Evolutionary conservation across 768 basidiomycete genomes (phyloP), one percentile per base, ranked within the genome.

Genomic region (Exidia glandulosa): DNA sequence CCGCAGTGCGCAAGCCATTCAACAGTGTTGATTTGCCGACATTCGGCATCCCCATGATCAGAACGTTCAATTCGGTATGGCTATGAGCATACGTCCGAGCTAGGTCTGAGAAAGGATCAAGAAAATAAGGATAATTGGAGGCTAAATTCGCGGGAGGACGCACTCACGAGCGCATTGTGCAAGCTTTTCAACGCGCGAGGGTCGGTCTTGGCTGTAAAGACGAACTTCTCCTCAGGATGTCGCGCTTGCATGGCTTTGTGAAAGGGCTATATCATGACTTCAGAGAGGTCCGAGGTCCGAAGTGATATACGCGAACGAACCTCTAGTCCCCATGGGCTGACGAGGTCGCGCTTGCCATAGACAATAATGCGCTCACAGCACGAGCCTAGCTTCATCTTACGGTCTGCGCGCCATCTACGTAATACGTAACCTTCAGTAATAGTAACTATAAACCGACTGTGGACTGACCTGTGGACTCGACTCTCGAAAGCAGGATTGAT

Each of bases 31-130:
- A 97, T 74, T 99, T 98, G 45, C 95, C 95, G 54, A 97, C 93
- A 71, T 98, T 98, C 19, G 96, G 96, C 95, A 99, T 98, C 27
- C 96, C 96, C 61, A 96, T 86, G 27, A 98, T 92, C 2, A 97
- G 79, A 6, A 97, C 87, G 66, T 94, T 93, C 64, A 91, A 74
- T 69, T 88, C 88, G 65, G 84, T 82, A 54, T 83, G 79, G 2
- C 64, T 64, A 63, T 89, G 81, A 57, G 83, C 83, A 68, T 85
- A 80, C 45, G 77, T 76, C 66, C 82, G 83, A 32, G 88, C 87
- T 65, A 90, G 79, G 66, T 82, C 88, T 91, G 29, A 59, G 52
- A 29, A 37, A 23, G 2, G 30, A 14, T 25, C 27, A 54, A 13
- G 9, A 19, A 13, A 23, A 6, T 4, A 13, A 13, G 23, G 10